Percentiles rank a stretch among this genome's conserved stretches.
These are phyloP conservation scores for Eimeria sp. DNA, from an alignment of 169 alveolate genomes.

Conservation along the genomic window DNA sequence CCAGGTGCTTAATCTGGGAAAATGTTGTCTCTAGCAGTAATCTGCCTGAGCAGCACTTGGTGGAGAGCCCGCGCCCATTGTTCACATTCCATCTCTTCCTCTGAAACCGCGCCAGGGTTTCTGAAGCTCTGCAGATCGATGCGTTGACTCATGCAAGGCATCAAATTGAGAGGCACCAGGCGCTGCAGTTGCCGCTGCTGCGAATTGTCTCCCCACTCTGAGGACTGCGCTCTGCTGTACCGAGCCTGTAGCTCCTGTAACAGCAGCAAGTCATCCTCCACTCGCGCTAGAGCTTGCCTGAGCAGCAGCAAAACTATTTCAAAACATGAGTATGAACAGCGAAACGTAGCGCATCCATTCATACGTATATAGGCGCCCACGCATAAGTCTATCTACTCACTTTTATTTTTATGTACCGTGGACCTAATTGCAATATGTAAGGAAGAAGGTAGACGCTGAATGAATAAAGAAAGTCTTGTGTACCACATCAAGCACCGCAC, in stretches of 20 bases:
- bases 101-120: not conserved
- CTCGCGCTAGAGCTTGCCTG: slow-evolving; percentile 39
- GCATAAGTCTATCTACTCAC: not conserved
- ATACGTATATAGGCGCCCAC: not conserved
- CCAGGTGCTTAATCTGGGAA: not conserved
- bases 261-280: slow-evolving; percentile 43
- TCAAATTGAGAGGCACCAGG: slow-evolving; percentile 33
- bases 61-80: slow-evolving; percentile 40
- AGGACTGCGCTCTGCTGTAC: slow-evolving; percentile 29
- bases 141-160: slow-evolving; percentile 55
- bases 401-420: not conserved
- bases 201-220: slow-evolving; percentile 40
- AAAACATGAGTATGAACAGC: not conserved
- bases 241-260: slow-evolving; percentile 55
- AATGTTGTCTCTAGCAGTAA: slow-evolving; percentile 27
- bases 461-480: not conserved
- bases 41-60: slow-evolving; percentile 20
- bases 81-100: slow-evolving; percentile 6
- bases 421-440: not conserved
- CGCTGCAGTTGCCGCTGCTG: slow-evolving; percentile 47
- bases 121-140: slow-evolving; percentile 7
- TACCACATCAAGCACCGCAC: not conserved
- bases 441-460: not conserved
- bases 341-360: not conserved
- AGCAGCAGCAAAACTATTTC: not conserved